These are phyloP conservation scores for Sporisorium iseilematis-ciliati DNA, from an alignment of 1,284 basidiomycete species.

Conservation along the genomic window DNA sequence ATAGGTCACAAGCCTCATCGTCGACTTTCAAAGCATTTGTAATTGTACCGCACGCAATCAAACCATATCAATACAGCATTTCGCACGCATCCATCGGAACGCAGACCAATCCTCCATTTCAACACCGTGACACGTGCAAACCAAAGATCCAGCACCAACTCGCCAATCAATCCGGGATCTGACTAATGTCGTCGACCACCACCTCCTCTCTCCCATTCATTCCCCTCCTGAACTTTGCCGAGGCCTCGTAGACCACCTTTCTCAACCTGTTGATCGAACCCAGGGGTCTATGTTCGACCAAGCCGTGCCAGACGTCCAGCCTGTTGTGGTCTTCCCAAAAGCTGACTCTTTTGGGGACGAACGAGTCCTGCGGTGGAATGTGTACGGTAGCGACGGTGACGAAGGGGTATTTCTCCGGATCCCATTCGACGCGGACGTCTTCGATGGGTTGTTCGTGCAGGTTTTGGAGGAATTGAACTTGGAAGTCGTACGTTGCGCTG, in stretches of 20 bases:
- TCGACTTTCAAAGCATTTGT: constrained; percentile 16
- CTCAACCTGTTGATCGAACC: constrained; percentile 60
- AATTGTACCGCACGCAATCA: not conserved
- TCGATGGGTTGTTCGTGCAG: constrained; percentile 60
- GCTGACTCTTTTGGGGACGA: constrained; percentile 43
- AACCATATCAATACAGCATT: not conserved
- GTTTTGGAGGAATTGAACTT: constrained; percentile 61
- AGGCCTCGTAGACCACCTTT: constrained; percentile 54
- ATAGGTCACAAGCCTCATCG: no score
- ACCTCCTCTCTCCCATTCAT: constrained; percentile 42
- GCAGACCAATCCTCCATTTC: not conserved
- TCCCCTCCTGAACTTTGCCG: constrained; percentile 21
- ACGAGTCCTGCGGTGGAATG: constrained; percentile 59
- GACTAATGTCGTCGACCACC: constrained; percentile 30
- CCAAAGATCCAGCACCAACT: not conserved
- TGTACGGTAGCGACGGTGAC: constrained; percentile 53
- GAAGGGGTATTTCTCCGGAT: constrained; percentile 59
- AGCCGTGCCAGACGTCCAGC: constrained; percentile 61
- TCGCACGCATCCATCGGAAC: not conserved
- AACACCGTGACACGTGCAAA: not conserved
- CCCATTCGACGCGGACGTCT: constrained; percentile 54
- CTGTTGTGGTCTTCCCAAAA: constrained; percentile 62
- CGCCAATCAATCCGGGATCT: constrained; percentile 50
- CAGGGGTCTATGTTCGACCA: constrained; percentile 53
- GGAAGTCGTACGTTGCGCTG: constrained; percentile 54